Conservation (phyloP, 2,329 filamentous ascomycete genomes). For the Ramichloridium luteum region DNA sequence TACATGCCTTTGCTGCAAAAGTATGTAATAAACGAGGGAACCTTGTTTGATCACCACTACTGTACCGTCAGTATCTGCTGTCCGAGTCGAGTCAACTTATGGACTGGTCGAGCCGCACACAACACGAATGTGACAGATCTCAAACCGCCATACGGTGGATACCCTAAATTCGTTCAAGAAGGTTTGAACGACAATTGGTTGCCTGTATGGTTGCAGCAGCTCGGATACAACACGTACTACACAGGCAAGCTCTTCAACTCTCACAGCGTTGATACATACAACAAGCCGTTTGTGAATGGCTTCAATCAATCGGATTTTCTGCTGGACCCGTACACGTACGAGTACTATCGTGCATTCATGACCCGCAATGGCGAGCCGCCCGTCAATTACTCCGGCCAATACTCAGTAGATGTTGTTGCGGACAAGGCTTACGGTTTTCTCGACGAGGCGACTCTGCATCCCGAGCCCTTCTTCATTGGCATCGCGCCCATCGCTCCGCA, state of each 20-base stretch:
- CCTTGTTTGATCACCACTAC: conserved; percentile 49
- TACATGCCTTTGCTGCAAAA: conserved; percentile 49
- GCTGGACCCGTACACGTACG: conserved; percentile 53
- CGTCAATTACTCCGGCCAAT: conserved; percentile 43
- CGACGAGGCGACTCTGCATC: conserved; percentile 19
- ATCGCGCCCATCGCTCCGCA: conserved; percentile 23
- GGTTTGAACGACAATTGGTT: conserved; percentile 56
- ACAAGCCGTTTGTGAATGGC: conserved; percentile 44
- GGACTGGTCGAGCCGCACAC: conserved; percentile 53
- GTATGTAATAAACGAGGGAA: conserved; percentile 30
- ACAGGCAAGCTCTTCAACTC: conserved; percentile 58
- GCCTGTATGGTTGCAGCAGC: conserved; percentile 55
- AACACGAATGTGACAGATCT: conserved; percentile 57
- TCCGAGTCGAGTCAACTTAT: conserved; percentile 51
- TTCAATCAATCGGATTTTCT: conserved; percentile 43
- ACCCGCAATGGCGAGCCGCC: conserved; percentile 32
- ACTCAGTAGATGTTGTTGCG: conserved; percentile 49
- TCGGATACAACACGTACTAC: conserved; percentile 60
- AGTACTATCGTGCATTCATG: conserved; percentile 46
- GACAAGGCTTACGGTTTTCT: conserved; percentile 49
- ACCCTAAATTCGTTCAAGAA: conserved; percentile 51
- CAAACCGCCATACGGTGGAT: conserved; percentile 45
- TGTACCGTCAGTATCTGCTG: conserved; percentile 56
- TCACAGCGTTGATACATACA: conserved; percentile 47
- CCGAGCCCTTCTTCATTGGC: conserved; percentile 20